phyloP scores from a whole-genome alignment of 2,329 filamentous ascomycete genomes.

The Ophiostoma himal-ulmi region DNA sequence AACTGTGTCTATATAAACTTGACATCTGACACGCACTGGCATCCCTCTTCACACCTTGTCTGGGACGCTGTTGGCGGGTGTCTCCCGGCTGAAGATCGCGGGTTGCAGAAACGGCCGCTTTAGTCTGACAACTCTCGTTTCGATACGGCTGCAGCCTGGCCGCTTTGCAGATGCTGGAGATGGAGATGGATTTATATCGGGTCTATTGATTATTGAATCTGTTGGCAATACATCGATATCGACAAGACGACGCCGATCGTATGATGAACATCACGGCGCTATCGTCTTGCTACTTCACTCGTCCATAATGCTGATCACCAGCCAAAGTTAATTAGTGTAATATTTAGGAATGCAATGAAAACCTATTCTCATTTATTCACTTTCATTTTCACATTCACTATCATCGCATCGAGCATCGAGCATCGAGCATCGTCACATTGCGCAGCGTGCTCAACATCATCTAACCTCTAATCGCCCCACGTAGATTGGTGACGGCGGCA shows the following conservation, averaged over 20 bases:
- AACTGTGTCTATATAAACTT: background rate
- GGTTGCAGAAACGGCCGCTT: constrained; percentile 27
- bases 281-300: background rate
- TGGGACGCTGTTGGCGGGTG: constrained; percentile 1
- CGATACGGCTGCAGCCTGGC: constrained; percentile 11
- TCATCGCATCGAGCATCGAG: constrained; percentile 10
- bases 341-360: background rate
- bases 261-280: background rate
- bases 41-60: background rate
- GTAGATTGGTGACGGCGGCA: constrained; percentile 17
- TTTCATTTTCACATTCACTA: background rate
- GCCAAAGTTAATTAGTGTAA: background rate
- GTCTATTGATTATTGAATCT: too few species aligned
- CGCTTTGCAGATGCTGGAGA: background rate
- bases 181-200: background rate
- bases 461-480: background rate
- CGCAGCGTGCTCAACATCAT: constrained; percentile 8
- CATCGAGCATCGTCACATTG: constrained; percentile 7
- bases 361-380: background rate
- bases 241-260: background rate
- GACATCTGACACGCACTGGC: background rate
- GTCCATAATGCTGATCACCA: background rate
- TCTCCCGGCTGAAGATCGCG: constrained; percentile 19
- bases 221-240: background rate
- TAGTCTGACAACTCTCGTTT: constrained; percentile 22